Evolutionary conservation across 2,329 filamentous ascomycete genomes (phyloP), one percentile per base, ranked within the genome.

Genomic region (Pyrenophora tritici-repentis): DNA sequence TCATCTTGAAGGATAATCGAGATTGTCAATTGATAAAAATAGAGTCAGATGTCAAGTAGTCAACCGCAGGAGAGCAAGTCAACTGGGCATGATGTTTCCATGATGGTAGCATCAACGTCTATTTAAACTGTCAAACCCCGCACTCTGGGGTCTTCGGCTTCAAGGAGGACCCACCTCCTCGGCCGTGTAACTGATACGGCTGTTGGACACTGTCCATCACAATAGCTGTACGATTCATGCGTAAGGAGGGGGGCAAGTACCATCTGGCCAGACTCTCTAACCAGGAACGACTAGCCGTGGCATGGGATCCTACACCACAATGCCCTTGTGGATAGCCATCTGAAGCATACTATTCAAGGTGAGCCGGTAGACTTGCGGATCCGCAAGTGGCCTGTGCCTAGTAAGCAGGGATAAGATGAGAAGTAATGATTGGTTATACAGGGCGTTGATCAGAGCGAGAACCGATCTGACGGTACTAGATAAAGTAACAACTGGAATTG

Each of bases 1-100:
- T 83, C 80, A 84, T 86, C 24, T 55, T 71, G 62, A 48, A 43
- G 39, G 20, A 14, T 45, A 22, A 18, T 47, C 14, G 43, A 5
- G 6, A 24, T 29, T 49, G 37, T 38, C 32, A 46, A 37, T 45
- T 42, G 44, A 35, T 29, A 20, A 38, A 10, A 49, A 8, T 16
- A 12, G 50, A 31, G 52, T 18, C n/a, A 43, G 32, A 16, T 43
- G 22, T 36, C 42, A 24, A 14, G 18, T 44, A 12, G 47, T 48
- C 53, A 53, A 67, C 61, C 66, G 50, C 65, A 71, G 63, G 44
- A 65, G 65, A 65, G 50, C 46, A 61, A 57, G 61, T 66, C 62
- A 63, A 68, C 66, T 66, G 65, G 59, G 58, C 55, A 55, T 60
- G 50, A 34, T 38, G 10, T 43, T 43, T 31, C 16, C 41, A 24